Conservation (phyloP, 176 grass and related monocot species). For the Oropetium thomaeum region DNA sequence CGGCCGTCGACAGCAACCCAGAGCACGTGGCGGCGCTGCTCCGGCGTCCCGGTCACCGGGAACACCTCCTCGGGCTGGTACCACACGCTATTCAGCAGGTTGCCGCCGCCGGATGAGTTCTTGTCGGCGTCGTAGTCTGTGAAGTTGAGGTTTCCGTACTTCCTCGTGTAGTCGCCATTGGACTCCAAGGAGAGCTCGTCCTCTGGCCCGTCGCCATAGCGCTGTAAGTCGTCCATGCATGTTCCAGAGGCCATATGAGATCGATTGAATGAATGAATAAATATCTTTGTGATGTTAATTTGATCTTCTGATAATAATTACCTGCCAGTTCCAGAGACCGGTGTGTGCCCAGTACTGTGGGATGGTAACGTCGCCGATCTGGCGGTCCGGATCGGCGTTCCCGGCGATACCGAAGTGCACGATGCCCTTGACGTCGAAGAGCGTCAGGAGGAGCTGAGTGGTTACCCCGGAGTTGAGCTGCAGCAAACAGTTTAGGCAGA, state of each 20-base stretch:
- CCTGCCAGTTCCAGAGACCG: slow-evolving; percentile 70
- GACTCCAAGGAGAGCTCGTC: slow-evolving; percentile 54
- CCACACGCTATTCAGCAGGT: slow-evolving; percentile 57
- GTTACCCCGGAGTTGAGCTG: slow-evolving; percentile 61
- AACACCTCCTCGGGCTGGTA: slow-evolving; percentile 64
- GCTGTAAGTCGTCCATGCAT: no score
- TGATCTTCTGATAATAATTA: no score
- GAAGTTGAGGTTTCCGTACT: slow-evolving; percentile 45
- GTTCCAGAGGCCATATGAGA: no score
- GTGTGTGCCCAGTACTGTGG: slow-evolving; percentile 59
- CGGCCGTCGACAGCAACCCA: slow-evolving; percentile 39
- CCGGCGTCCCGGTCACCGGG: slow-evolving; percentile 36
- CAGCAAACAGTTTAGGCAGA: not conserved
- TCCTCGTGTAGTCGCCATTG: slow-evolving; percentile 52
- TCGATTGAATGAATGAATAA: no score
- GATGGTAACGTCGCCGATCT: slow-evolving; percentile 55
- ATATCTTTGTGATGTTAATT: no score
- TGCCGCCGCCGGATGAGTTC: slow-evolving; percentile 5
- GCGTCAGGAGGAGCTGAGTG: slow-evolving; percentile 50
- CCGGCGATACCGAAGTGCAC: slow-evolving; percentile 65
- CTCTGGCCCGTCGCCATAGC: slow-evolving; percentile 38
- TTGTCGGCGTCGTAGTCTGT: slow-evolving; percentile 27
- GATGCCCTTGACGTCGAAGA: slow-evolving; percentile 54
- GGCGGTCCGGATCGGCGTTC: slow-evolving; percentile 49
- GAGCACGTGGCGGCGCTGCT: slow-evolving; percentile 38